Conservation (phyloP, 371 early-diverging fungal genomes). For the Rhizomucor miehei region DNA sequence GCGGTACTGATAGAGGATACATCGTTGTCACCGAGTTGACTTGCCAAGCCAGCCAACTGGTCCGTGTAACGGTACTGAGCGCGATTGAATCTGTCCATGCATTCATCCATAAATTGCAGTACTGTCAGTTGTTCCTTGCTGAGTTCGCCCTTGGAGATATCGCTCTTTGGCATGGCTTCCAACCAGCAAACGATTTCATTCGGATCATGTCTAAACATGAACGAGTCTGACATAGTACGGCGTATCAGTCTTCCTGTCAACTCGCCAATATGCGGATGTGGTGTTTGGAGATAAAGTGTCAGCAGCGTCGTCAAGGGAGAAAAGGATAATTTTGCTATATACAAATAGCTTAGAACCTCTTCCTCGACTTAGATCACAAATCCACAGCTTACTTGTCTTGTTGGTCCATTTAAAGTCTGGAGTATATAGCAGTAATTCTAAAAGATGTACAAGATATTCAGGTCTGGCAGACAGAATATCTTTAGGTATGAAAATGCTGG, state of each 20-base stretch:
- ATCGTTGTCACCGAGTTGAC: not conserved
- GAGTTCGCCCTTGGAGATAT: conserved; percentile 3
- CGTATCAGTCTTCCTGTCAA: conserved; percentile 48
- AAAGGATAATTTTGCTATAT: conserved; percentile 41
- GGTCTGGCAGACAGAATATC: conserved; percentile 56
- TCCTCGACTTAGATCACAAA: not conserved
- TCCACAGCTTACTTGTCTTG: conserved; percentile 39
- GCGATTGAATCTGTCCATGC: conserved; percentile 52
- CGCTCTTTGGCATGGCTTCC: conserved; percentile 47
- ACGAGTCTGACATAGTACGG: conserved; percentile 55
- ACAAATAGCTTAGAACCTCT: not conserved
- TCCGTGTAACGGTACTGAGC: conserved; percentile 68
- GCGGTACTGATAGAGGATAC: conserved; percentile 16
- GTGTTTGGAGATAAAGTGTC: conserved; percentile 53
- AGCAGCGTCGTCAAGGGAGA: conserved; percentile 63
- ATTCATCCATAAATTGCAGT: conserved; percentile 66
- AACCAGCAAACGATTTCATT: conserved; percentile 65
- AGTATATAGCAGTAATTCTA: conserved; percentile 58
- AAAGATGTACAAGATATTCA: conserved; percentile 54
- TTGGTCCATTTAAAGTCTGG: conserved; percentile 70
- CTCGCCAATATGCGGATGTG: conserved; percentile 44
- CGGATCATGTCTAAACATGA: conserved; percentile 63
- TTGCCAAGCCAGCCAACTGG: conserved; percentile 29
- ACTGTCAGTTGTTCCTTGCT: conserved; percentile 38
- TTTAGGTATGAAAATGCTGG: conserved; percentile 70